These are phyloP conservation scores for Penicillium hordei DNA, from an alignment of 2,329 filamentous ascomycete genomes.

Conservation along the genomic window DNA sequence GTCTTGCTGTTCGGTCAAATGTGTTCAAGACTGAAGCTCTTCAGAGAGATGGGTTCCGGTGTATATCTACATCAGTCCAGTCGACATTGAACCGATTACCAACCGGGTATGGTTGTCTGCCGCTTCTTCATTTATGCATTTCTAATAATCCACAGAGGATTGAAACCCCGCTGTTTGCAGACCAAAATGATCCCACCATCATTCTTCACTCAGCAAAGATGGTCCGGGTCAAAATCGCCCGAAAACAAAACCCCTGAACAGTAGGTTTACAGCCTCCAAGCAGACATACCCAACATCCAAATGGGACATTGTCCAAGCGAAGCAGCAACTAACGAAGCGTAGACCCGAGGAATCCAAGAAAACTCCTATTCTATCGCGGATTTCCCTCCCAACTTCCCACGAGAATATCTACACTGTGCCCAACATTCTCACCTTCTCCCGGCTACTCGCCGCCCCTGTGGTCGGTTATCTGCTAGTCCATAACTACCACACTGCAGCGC, in stretches of 20 bases:
- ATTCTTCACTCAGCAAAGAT: conserved; percentile 20
- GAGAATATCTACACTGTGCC: conserved; percentile 98
- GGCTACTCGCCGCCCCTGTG: conserved; percentile 76
- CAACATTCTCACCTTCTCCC: conserved; percentile 85
- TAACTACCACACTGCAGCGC: conserved; percentile 73
- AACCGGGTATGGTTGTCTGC: conserved; percentile 11
- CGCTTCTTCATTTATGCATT: too few relatives aligned
- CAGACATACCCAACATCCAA: neutral
- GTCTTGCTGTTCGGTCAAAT: conserved; percentile 3
- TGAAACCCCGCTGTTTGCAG: conserved; percentile 2
- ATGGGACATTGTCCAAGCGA: neutral
- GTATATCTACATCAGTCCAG: conserved; percentile 14
- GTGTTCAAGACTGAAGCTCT: conserved; percentile 2
- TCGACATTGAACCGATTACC: conserved; percentile 1
- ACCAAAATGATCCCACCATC: conserved; percentile 4
- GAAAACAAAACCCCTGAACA: conserved; percentile 18
- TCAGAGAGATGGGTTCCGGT: neutral
- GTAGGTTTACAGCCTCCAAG: conserved; percentile 14
- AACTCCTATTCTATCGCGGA: conserved; percentile 35
- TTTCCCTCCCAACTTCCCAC: conserved; percentile 47
- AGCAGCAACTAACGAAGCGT: conserved; percentile 7
- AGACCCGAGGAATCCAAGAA: conserved; percentile 26
- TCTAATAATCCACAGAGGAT: conserved; percentile 11
- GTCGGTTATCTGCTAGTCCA: conserved; percentile 88
- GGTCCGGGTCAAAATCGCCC: conserved; percentile 26